These are phyloP conservation scores for Skeletonema menzelii DNA, from an alignment of 108 stramenopile genomes.

Conservation along the genomic window DNA sequence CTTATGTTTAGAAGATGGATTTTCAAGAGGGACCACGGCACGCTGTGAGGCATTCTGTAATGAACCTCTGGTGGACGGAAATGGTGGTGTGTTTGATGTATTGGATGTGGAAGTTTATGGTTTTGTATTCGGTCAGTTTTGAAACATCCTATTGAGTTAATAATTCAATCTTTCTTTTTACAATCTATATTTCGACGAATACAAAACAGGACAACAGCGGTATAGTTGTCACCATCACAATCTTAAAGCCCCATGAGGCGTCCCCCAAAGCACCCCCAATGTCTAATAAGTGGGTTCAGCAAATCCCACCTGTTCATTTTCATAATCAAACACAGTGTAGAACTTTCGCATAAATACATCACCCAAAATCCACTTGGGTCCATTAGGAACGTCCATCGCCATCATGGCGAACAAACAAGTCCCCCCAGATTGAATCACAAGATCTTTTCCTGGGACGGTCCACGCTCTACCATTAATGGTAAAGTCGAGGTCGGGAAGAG, in stretches of 20 bases:
- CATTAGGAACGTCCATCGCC: conserved; percentile 90
- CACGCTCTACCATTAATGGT: conserved; percentile 81
- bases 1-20: conserved; percentile 78
- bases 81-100: conserved; percentile 60
- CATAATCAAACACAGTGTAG: conserved; percentile 94
- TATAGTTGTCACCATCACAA: neutral
- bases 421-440: conserved; percentile 85
- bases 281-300: conserved; percentile 54
- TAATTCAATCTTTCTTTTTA: neutral
- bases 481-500: conserved; percentile 79
- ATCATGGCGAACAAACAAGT: conserved; percentile 95
- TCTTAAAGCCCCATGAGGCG: neutral
- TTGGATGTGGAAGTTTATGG: conserved; percentile 77
- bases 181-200: neutral
- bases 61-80: conserved; percentile 60
- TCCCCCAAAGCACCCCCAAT: neutral
- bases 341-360: conserved; percentile 97
- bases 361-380: conserved; percentile 95
- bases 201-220: neutral
- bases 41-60: conserved; percentile 84
- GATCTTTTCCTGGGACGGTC: conserved; percentile 74
- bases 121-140: conserved; percentile 50
- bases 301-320: conserved; percentile 83
- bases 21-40: conserved; percentile 74
- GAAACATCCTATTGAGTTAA: neutral